These are phyloP conservation scores for Boletus insuetus DNA, from an alignment of 768 basidiomycete genomes.

Conservation along the genomic window DNA sequence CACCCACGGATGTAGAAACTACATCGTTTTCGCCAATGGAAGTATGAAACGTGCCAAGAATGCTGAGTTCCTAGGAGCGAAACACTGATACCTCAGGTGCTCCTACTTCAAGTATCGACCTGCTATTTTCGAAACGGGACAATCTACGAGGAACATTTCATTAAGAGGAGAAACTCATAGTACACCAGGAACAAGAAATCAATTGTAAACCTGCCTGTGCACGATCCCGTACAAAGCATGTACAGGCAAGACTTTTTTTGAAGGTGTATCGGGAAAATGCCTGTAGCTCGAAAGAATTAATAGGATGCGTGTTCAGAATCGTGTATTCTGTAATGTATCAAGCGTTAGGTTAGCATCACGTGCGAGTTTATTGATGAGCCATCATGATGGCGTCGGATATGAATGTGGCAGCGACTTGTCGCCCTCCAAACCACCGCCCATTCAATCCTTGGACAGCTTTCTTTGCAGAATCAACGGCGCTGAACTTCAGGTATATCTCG, in stretches of 20 bases:
- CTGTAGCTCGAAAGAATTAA: constrained; percentile 35
- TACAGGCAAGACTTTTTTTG: constrained; percentile 34
- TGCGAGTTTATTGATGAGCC: constrained; percentile 65
- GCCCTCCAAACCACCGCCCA: constrained; percentile 96
- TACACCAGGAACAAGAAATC: constrained; percentile 31
- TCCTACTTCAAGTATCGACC: constrained; percentile 22
- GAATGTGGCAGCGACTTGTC: constrained; percentile 81
- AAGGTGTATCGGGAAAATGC: constrained; percentile 27
- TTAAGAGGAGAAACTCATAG: constrained; percentile 31
- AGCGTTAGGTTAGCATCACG: constrained; percentile 24
- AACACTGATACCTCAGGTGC: constrained; percentile 5
- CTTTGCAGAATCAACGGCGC: constrained; percentile 72
- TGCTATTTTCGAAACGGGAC: constrained; percentile 20
- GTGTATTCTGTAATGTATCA: constrained; percentile 29
- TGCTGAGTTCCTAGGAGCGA: neutral
- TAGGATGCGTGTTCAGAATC: constrained; percentile 17
- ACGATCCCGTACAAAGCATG: constrained; percentile 29
- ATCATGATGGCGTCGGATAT: constrained; percentile 94
- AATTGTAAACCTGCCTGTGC: constrained; percentile 40
- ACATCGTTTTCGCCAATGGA: neutral
- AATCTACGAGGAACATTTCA: constrained; percentile 35
- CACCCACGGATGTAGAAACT: constrained; percentile 3
- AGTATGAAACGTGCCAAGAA: neutral
- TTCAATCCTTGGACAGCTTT: constrained; percentile 88
- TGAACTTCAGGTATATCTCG: constrained; percentile 96